A percentile compares a stretch with the other conserved stretches of the same genome.
Evolutionary conservation across 192 early-diverging fungal species (phyloP).

Genomic region (Allomyces macrogynus): DNA sequence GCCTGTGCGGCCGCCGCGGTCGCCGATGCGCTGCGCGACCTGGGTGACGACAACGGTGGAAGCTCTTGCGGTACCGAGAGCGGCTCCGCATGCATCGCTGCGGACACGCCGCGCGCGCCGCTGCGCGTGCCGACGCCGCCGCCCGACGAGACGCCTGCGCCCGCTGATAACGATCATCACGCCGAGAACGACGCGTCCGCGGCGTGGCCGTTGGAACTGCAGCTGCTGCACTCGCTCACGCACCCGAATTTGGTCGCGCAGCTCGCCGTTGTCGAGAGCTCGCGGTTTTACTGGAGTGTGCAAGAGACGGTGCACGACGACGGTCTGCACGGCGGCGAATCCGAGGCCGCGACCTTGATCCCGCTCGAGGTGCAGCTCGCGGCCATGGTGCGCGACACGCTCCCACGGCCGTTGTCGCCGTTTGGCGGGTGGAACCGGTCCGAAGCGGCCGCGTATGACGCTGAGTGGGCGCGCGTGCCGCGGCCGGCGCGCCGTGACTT

Average conservation of each 20-base stretch:
- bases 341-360: slow-evolving; percentile 11
- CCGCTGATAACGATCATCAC: too few species aligned
- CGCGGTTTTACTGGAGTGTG: slow-evolving; percentile 18
- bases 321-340: slow-evolving; percentile 20
- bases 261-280: slow-evolving; percentile 4
- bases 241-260: slow-evolving; percentile 20
- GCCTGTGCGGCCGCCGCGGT: too few species aligned
- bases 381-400: not conserved
- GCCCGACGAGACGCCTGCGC: too few species aligned
- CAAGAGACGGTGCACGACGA: slow-evolving; percentile 23
- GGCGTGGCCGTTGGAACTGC: slow-evolving; percentile 11
- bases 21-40: too few species aligned
- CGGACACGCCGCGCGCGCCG: too few species aligned
- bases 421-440: not conserved
- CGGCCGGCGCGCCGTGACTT: slow-evolving; percentile 12
- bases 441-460: not conserved
- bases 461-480: not conserved
- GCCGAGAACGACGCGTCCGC: too few species aligned
- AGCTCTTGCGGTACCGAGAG: too few species aligned
- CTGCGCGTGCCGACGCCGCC: too few species aligned
- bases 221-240: slow-evolving; percentile 18
- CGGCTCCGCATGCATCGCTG: too few species aligned
- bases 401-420: not conserved
- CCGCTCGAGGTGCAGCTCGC: not conserved
- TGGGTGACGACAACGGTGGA: too few species aligned